Evolutionary conservation across 2,329 filamentous ascomycete genomes (phyloP).

Genomic region (Cercospora sesami): DNA sequence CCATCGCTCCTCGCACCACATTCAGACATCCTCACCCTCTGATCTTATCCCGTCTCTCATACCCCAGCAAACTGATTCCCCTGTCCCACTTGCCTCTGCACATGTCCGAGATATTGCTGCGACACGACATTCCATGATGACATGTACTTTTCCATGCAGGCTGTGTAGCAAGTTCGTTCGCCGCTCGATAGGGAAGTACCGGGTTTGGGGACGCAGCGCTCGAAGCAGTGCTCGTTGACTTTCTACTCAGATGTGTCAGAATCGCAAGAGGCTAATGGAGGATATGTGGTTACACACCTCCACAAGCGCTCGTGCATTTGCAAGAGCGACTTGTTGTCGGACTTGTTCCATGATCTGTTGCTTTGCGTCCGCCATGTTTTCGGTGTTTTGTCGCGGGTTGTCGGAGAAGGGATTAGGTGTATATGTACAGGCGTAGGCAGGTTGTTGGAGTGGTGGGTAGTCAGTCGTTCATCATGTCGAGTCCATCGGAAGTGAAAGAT

Average conservation of each 20-base stretch:
- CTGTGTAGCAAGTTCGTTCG: slow-evolving; percentile 52
- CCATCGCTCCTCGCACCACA: background rate
- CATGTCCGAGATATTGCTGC: slow-evolving; percentile 51
- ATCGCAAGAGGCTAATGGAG: background rate
- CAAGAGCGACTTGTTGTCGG: slow-evolving; percentile 54
- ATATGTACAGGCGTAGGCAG: background rate
- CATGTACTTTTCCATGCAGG: slow-evolving; percentile 60
- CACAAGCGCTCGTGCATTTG: slow-evolving; percentile 53
- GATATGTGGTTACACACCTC: slow-evolving; percentile 41
- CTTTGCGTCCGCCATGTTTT: slow-evolving; percentile 46
- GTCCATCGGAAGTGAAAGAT: slow-evolving; percentile 1
- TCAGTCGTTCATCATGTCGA: background rate
- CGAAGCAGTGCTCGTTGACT: slow-evolving; percentile 59
- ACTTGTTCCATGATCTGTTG: slow-evolving; percentile 54
- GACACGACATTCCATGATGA: slow-evolving; percentile 54
- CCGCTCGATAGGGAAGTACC: slow-evolving; percentile 51
- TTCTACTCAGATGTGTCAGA: slow-evolving; percentile 44
- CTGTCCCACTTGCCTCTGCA: slow-evolving; percentile 44
- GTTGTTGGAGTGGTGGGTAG: background rate
- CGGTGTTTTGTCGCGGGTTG: background rate
- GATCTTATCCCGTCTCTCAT: background rate
- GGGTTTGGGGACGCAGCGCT: slow-evolving; percentile 56
- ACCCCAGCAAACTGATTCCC: slow-evolving; percentile 9
- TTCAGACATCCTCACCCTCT: background rate
- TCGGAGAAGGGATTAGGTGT: background rate